A percentile compares a stretch with the other conserved stretches of the same genome.
Evolutionary conservation across 1,284 basidiomycete species (phyloP).

Genomic region (Pseudozyma sp.): DNA sequence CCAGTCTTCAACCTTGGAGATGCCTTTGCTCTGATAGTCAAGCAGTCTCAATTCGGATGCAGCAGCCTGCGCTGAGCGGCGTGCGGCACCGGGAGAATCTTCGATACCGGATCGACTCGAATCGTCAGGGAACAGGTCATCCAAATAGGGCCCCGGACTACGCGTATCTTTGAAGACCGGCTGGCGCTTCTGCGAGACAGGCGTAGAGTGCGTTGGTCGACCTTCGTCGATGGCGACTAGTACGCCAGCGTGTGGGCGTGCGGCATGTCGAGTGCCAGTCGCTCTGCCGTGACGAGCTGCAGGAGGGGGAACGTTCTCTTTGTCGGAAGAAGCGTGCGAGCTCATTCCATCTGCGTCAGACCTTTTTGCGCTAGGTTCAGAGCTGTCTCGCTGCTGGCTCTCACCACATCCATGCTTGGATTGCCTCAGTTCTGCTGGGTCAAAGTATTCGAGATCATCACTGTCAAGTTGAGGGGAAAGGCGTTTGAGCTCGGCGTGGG

Average conservation of each 20-base stretch:
- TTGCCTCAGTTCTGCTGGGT: constrained; percentile 5
- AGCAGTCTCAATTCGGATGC: constrained; percentile 20
- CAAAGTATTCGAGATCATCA: constrained; percentile 41
- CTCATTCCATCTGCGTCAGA: neutral
- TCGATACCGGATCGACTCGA: constrained; percentile 13
- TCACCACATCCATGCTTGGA: neutral
- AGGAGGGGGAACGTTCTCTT: constrained; percentile 40
- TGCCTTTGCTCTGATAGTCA: constrained; percentile 32
- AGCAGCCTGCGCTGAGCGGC: constrained; percentile 18
- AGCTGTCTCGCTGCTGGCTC: neutral
- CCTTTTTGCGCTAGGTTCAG: neutral
- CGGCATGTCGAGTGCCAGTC: neutral
- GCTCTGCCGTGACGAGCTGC: constrained; percentile 1
- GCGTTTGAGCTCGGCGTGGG: constrained; percentile 16
- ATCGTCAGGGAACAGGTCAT: constrained; percentile 18
- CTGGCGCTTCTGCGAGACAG: constrained; percentile 10
- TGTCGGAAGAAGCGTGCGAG: constrained; percentile 38
- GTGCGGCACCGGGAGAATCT: constrained; percentile 33
- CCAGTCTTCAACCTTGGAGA: constrained; percentile 45
- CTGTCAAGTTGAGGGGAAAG: constrained; percentile 27
- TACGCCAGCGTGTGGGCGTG: constrained; percentile 13
- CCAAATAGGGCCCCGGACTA: constrained; percentile 3
- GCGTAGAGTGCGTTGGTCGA: constrained; percentile 33
- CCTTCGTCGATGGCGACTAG: constrained; percentile 7
- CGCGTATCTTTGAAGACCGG: neutral